These are phyloP conservation scores for Selaginella tamariscina DNA, from an alignment of 75 land plant species.

Conservation along the genomic window DNA sequence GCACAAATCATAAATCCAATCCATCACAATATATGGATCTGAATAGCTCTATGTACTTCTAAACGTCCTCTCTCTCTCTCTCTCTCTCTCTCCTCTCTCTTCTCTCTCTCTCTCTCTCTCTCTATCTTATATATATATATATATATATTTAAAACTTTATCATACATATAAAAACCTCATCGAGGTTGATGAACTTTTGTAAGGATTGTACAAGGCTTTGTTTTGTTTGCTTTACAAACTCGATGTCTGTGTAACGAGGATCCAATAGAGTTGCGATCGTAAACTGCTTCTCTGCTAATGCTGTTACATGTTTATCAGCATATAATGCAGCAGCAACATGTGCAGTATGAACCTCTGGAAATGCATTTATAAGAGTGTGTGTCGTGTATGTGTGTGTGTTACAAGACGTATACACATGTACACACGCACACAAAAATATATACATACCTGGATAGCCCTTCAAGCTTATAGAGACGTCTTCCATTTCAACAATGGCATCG, in stretches of 20 bases:
- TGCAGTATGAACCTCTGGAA: slow-evolving; percentile 66
- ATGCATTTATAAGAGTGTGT: no score
- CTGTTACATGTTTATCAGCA: slow-evolving; percentile 48
- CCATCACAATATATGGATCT: no score
- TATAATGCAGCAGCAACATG: slow-evolving; percentile 60
- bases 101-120: no score
- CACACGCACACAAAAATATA: not conserved
- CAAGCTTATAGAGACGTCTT: slow-evolving; percentile 54
- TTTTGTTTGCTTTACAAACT: slow-evolving; percentile 47
- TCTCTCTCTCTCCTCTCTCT: no score
- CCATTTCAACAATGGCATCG: slow-evolving; percentile 62
- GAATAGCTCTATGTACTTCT: no score
- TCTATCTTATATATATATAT: no score
- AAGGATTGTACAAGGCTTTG: slow-evolving; percentile 57
- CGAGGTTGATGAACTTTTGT: slow-evolving; percentile 41
- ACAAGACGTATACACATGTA: no score
- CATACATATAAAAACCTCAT: no score
- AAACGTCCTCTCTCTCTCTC: no score
- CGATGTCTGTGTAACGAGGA: slow-evolving; percentile 46
- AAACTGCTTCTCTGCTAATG: slow-evolving; percentile 61
- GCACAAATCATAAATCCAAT: no score
- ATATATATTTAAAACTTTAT: no score
- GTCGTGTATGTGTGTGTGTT: no score
- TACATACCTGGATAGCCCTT: slow-evolving; percentile 66
- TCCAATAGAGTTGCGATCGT: slow-evolving; percentile 61